Conservation (phyloP, 192 early-diverging fungal species). For the Coemansia sp. region DNA sequence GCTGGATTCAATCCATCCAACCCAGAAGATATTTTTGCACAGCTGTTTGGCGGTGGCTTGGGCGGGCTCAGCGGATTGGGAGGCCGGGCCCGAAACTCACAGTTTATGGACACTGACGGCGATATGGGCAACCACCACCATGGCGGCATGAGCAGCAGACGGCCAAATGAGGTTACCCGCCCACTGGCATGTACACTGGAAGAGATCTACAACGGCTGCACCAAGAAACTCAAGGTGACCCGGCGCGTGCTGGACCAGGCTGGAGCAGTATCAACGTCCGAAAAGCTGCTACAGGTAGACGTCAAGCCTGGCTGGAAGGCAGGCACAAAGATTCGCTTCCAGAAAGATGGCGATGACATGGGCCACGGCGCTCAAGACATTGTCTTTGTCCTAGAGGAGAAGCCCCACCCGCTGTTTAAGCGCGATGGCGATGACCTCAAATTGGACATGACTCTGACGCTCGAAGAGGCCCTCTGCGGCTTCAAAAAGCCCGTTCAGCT, state of each 20-base stretch:
- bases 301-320: slow-evolving; percentile 97
- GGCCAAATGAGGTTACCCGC: slow-evolving; percentile 65
- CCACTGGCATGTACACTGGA: slow-evolving; percentile 79
- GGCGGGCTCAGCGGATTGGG: slow-evolving; percentile 24
- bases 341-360: slow-evolving; percentile 84
- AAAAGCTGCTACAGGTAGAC: slow-evolving; percentile 82
- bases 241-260: slow-evolving; percentile 52
- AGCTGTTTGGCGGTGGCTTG: slow-evolving; percentile 74
- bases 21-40: slow-evolving; percentile 88
- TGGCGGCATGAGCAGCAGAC: slow-evolving; percentile 47
- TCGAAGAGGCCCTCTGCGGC: slow-evolving; percentile 77
- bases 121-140: slow-evolving; percentile 43
- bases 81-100: slow-evolving; percentile 51
- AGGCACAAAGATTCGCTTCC: slow-evolving; percentile 93
- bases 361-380: slow-evolving; percentile 84
- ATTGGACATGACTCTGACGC: slow-evolving; percentile 60
- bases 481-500: slow-evolving; percentile 73
- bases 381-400: slow-evolving; percentile 92
- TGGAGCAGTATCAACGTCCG: slow-evolving; percentile 50
- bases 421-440: slow-evolving; percentile 85
- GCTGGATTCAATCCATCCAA: slow-evolving; percentile 69
- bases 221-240: slow-evolving; percentile 92
- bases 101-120: slow-evolving; percentile 59
- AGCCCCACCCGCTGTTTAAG: slow-evolving; percentile 82
- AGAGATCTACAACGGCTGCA: slow-evolving; percentile 85